Evolutionary conservation across 805 yeast species (phyloP), one percentile per base, ranked within the genome.

Genomic region (Schwanniomyces yamadae): DNA sequence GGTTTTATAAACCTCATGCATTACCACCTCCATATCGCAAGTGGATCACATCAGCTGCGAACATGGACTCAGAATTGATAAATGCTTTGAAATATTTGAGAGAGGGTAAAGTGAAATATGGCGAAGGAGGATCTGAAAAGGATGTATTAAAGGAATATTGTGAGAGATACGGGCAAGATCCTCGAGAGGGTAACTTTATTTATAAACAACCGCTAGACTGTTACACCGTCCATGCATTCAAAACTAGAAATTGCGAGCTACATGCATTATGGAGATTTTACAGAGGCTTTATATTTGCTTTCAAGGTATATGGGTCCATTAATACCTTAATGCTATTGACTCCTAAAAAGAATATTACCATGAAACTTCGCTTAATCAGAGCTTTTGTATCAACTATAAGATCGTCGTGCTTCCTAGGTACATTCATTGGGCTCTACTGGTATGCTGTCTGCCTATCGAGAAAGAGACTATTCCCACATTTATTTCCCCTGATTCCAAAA

Each of bases 41-140:
- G 33, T 72, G 78, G 78, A 72, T 72, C 45, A 69, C 78, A 3
- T 60, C 61, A 28, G 75, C 74, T 13, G 76, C 77, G 6, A 58
- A 63, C 36, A 67, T 71, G 71, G 77, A 72, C 41, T 50, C 50
- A 17, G 72, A 61, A 24, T 41, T 72, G 9, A 50, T 66, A 3
- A 47, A 48, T 11, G 55, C 57, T 3, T 55, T 72, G 24, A 50
- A 57, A 21, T 40, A 46, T 5, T 29, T 72, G n/a, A 59, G 61
- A 20, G 39, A 50, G 4, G 60, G 60, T 4, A 45, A 49, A 14
- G 40, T 64, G 27, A 42, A 45, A 15, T 72, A 72, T 43, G 76
- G 76, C 7, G 46, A 52, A 20, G 42, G 48, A 5, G 49, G 56
- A 9, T 52, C 52, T 3, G 37, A 50, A 11, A 50, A 55, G n/a